Evolutionary conservation across 257 asterid species (phyloP), one percentile per base, ranked within the genome.

Genomic region (Gentiana macrophylla): DNA sequence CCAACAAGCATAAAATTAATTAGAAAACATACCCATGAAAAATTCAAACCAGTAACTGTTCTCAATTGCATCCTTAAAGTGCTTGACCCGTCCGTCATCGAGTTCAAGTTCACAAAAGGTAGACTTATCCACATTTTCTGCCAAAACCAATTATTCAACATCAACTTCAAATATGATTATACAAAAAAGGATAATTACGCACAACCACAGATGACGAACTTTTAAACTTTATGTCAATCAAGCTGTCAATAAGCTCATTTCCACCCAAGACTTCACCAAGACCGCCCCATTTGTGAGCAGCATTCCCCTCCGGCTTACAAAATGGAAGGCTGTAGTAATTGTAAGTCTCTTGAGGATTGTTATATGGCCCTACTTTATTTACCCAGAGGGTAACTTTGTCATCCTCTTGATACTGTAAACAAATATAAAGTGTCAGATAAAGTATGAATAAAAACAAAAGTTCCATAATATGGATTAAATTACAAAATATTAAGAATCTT

Each of bases 211-310:
- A 55, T 2, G 32, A 70, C 81, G 38, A 84, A 91, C 98, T 84
- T 72, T 73, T 81, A 62, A 75, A 91, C 65, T 84, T 87, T 68
- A 91, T 84, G 63, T 77, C 81, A 57, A 91, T 76, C 67, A 82
- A 86, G 73, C 98, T 84, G 67, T 91, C 95, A 59, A 91, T 91
- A 56, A 91, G 98, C 75, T 91, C 98, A 68, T 91, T 91, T 78
- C 98, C 98, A 53, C 96, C 98, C 61, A 91, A 80, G 55, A 91
- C 98, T 77, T 91, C 98, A 48, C 98, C 98, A 57, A 91, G 96
- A 56, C 96, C 96, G 71, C 95, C 98, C 98, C 98, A 91, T 72
- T 84, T 91, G 77, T 86, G 98, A 59, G 89, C 76, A 57, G 79
- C 62, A 74, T 63, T 71, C n/a, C 91, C 91, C 37, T 76, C 74